Evolutionary conservation across 73 alveolate species (phyloP).

Genomic region (Paramecium caudatum): DNA sequence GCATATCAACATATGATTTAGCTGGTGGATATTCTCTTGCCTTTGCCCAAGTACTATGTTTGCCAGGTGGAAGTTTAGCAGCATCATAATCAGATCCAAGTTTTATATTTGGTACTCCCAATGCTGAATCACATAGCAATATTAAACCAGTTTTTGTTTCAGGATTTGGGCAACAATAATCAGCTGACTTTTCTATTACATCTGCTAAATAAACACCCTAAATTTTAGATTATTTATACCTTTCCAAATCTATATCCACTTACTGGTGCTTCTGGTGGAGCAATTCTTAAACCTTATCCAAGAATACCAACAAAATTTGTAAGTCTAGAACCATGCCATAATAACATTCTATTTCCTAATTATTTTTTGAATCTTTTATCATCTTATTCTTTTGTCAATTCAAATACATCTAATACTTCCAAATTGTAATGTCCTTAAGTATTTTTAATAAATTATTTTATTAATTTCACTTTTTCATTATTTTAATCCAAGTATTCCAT

Average conservation of each 20-base stretch:
- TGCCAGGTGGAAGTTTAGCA: slow-evolving; percentile 82
- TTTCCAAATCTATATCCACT: slow-evolving; percentile 98
- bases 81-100: slow-evolving; percentile 90
- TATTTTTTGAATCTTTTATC: slow-evolving; percentile 79
- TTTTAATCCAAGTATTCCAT: slow-evolving; percentile 75
- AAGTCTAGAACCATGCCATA: slow-evolving; percentile 97
- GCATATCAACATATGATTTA: slow-evolving; percentile 73
- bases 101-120: slow-evolving; percentile 91
- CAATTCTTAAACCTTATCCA: slow-evolving; percentile 96
- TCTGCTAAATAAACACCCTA: slow-evolving; percentile 99
- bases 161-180: slow-evolving; percentile 86
- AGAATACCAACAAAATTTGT: slow-evolving; percentile 96
- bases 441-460: slow-evolving; percentile 77
- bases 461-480: slow-evolving; percentile 75
- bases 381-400: slow-evolving; percentile 87
- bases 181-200: slow-evolving; percentile 91
- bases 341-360: slow-evolving; percentile 85
- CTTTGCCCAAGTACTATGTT: slow-evolving; percentile 86
- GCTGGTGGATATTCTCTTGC: slow-evolving; percentile 91
- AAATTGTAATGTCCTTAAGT: slow-evolving; percentile 80
- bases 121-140: slow-evolving; percentile 97
- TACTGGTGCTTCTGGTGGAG: slow-evolving; percentile 97
- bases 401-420: slow-evolving; percentile 81
- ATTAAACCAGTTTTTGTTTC: slow-evolving; percentile 90
- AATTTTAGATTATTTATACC: slow-evolving; percentile 92